Evolutionary conservation across 2,329 filamentous ascomycete species (phyloP).

Genomic region (Diaporthe humulicola): DNA sequence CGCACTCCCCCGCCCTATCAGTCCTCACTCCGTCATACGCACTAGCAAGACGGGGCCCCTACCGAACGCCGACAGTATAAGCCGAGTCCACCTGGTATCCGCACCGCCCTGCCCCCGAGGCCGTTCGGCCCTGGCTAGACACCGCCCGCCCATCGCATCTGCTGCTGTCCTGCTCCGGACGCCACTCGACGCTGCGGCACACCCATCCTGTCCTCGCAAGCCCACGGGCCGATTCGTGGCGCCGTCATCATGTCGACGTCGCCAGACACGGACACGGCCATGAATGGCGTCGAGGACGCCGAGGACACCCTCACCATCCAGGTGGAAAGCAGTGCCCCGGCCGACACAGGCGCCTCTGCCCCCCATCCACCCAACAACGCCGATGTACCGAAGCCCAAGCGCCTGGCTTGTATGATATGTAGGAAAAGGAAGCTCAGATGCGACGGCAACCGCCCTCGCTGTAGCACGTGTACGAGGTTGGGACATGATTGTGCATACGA

Average conservation of each 20-base stretch:
- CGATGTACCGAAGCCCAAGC: constrained; percentile 83
- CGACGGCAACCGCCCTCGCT: constrained; percentile 86
- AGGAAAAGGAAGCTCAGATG: constrained; percentile 92
- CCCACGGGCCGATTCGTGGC: constrained; percentile 32
- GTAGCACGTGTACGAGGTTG: constrained; percentile 88
- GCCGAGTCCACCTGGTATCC: not conserved
- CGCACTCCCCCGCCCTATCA: constrained; percentile 1
- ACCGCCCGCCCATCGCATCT: not conserved
- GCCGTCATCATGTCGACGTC: constrained; percentile 51
- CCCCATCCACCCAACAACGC: constrained; percentile 60
- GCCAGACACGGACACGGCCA: constrained; percentile 54
- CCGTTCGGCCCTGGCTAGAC: constrained; percentile 9
- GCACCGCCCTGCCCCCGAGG: not conserved
- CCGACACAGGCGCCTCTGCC: constrained; percentile 51
- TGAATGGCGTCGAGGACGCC: constrained; percentile 35
- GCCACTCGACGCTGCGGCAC: constrained; percentile 8
- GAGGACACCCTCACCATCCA: constrained; percentile 39
- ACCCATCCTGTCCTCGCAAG: not conserved
- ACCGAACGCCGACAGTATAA: not conserved
- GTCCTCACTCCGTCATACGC: not conserved
- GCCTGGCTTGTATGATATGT: constrained; percentile 95
- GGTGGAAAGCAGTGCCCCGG: constrained; percentile 44
- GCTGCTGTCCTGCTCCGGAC: not conserved
- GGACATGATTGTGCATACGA: constrained; percentile 92
- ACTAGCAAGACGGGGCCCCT: not conserved